phyloP scores from a whole-genome alignment of 805 yeast species.

The Naumovozyma baii region DNA sequence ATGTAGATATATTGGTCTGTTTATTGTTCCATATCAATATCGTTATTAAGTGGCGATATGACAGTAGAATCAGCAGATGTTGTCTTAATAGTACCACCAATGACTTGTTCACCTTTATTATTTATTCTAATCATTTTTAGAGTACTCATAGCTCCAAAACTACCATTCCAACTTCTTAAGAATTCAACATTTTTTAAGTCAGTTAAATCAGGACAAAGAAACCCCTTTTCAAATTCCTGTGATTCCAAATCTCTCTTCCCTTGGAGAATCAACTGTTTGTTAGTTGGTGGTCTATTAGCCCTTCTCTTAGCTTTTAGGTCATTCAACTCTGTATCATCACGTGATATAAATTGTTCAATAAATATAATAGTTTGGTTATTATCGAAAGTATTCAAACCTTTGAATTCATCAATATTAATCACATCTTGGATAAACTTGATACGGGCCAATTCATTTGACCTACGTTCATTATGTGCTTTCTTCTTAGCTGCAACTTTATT shows the following conservation, averaged over 20 bases:
- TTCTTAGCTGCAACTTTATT: constrained; percentile 55
- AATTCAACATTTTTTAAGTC: constrained; percentile 48
- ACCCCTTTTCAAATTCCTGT: constrained; percentile 60
- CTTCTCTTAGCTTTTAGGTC: constrained; percentile 53
- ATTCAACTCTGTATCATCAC: constrained; percentile 72
- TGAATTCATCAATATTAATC: constrained; percentile 34
- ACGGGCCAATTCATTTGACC: constrained; percentile 50
- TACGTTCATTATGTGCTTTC: constrained; percentile 45
- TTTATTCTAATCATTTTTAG: constrained; percentile 40
- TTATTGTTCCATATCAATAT: constrained; percentile 17
- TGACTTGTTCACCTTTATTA: constrained; percentile 19
- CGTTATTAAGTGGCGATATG: constrained; percentile 2
- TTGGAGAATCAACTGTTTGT: constrained; percentile 58
- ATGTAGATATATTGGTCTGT: too few relatives aligned
- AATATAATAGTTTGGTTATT: constrained; percentile 52
- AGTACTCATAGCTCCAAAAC: constrained; percentile 63
- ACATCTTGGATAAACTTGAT: constrained; percentile 51
- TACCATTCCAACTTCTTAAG: constrained; percentile 71
- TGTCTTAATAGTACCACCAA: constrained; percentile 9
- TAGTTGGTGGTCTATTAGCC: constrained; percentile 78
- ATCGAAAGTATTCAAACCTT: constrained; percentile 36
- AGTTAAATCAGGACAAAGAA: constrained; percentile 60
- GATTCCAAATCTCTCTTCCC: constrained; percentile 51
- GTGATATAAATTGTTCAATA: constrained; percentile 49
- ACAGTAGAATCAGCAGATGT: neutral